phyloP scores from a whole-genome alignment of 2,329 filamentous ascomycete genomes.

The Epichloe baconii region DNA sequence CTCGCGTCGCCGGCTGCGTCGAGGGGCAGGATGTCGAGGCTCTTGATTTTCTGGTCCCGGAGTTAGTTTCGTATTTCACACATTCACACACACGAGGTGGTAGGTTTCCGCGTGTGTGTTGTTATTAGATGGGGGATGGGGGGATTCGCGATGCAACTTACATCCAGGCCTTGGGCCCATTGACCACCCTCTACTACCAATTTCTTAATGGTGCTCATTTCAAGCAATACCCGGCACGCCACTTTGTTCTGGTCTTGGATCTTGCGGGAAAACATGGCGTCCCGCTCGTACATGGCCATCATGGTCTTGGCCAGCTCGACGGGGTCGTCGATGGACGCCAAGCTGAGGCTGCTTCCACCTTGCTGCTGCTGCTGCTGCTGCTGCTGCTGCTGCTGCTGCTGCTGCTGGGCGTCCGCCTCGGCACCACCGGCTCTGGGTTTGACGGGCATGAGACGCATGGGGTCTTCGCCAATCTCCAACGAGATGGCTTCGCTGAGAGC shows the following conservation, averaged over 20 bases:
- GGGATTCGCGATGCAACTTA: conserved; percentile 27
- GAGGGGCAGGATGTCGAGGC: conserved; percentile 68
- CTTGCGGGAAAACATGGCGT: conserved; percentile 46
- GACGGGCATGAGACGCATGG: conserved; percentile 64
- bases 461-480: conserved; percentile 71
- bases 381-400: conserved; percentile 18
- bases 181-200: conserved; percentile 40
- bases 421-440: conserved; percentile 45
- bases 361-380: conserved; percentile 20
- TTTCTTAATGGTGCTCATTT: conserved; percentile 49
- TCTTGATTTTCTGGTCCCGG: conserved; percentile 49
- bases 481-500: conserved; percentile 82
- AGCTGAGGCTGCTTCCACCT: conserved; percentile 41
- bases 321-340: conserved; percentile 47
- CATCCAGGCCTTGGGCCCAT: conserved; percentile 46
- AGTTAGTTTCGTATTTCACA: neutral
- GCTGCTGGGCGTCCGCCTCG: conserved; percentile 16
- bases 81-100: neutral
- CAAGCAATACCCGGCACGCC: conserved; percentile 42
- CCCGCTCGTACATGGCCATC: conserved; percentile 50
- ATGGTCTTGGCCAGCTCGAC: conserved; percentile 46
- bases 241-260: conserved; percentile 44
- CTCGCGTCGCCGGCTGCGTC: conserved; percentile 61
- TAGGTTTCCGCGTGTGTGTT: neutral
- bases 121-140: neutral